phyloP scores from a whole-genome alignment of 1,284 basidiomycete genomes.

The Agroathelia rolfsii region DNA sequence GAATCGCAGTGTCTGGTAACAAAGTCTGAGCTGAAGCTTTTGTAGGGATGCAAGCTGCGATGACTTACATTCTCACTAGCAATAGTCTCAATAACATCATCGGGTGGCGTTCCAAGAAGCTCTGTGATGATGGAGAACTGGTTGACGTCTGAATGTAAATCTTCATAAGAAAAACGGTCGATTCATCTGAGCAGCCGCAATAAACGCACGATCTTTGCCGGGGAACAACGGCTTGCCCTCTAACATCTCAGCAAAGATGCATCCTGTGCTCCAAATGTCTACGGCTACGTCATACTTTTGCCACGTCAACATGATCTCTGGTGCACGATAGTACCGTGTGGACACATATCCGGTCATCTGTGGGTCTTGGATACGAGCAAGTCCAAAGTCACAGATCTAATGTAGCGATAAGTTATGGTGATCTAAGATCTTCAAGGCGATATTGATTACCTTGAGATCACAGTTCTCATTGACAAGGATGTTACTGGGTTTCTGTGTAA shows the following conservation, averaged over 20 bases:
- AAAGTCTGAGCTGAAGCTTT: slow-evolving; percentile 10
- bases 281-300: slow-evolving; percentile 99
- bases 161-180: slow-evolving; percentile 6
- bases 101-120: slow-evolving; percentile 92
- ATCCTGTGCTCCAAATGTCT: slow-evolving; percentile 98
- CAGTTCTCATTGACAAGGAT: slow-evolving; percentile 99
- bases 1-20: slow-evolving; percentile 88
- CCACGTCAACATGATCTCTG: slow-evolving; percentile 99
- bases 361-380: slow-evolving; percentile 93
- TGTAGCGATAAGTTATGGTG: slow-evolving; percentile 8
- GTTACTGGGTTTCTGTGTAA: slow-evolving; percentile 88
- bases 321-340: slow-evolving; percentile 96
- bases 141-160: slow-evolving; percentile 89
- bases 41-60: slow-evolving; percentile 2
- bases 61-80: slow-evolving; percentile 87
- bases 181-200: slow-evolving; percentile 6
- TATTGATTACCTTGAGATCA: slow-evolving; percentile 68
- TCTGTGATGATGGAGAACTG: slow-evolving; percentile 99
- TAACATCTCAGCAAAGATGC: slow-evolving; percentile 99
- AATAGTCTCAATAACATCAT: slow-evolving; percentile 99
- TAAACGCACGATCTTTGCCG: slow-evolving; percentile 84
- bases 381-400: slow-evolving; percentile 96
- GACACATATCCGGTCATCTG: slow-evolving; percentile 99
- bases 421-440: not conserved
- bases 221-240: slow-evolving; percentile 99